A percentile compares a stretch with the other conserved stretches of the same genome.
These are phyloP conservation scores for Xylariaceae sp. DNA, from an alignment of 2,329 filamentous ascomycete species.

Conservation along the genomic window DNA sequence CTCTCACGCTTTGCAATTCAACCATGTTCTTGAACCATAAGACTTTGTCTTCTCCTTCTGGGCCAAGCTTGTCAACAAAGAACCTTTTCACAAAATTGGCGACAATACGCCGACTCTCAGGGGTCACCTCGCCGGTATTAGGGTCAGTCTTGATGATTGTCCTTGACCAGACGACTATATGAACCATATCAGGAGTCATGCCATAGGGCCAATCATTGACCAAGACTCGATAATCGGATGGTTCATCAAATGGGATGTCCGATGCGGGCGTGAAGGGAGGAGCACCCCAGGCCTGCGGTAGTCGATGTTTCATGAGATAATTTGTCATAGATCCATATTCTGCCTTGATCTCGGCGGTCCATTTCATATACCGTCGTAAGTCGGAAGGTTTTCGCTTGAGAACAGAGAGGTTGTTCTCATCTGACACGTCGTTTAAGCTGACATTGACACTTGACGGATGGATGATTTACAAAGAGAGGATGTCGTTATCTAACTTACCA, in stretches of 20 bases:
- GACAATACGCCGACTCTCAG: conserved; percentile 65
- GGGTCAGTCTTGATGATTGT: conserved; percentile 75
- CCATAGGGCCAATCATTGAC: conserved; percentile 96
- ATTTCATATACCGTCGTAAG: conserved; percentile 77
- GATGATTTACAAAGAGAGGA: neutral
- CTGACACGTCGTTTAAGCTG: conserved; percentile 41
- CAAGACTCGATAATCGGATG: conserved; percentile 69
- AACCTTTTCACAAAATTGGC: conserved; percentile 69
- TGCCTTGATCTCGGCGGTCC: conserved; percentile 69
- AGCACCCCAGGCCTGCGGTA: conserved; percentile 67
- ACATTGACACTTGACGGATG: neutral
- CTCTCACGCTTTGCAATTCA: conserved; percentile 81
- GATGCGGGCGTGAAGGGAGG: conserved; percentile 59
- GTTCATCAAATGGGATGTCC: conserved; percentile 52
- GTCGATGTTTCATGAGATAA: conserved; percentile 73
- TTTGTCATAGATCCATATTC: conserved; percentile 79
- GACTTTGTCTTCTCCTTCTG: conserved; percentile 53
- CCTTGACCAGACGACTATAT: conserved; percentile 91
- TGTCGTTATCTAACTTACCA: conserved; percentile 43
- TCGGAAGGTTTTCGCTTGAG: conserved; percentile 83
- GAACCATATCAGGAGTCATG: conserved; percentile 65
- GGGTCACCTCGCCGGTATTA: conserved; percentile 71
- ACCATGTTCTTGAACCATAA: conserved; percentile 97
- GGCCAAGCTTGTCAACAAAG: conserved; percentile 64
- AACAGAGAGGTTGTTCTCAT: conserved; percentile 64